These are phyloP conservation scores for Cladophialophora psammophila DNA, from an alignment of 2,329 filamentous ascomycete genomes.

Conservation along the genomic window DNA sequence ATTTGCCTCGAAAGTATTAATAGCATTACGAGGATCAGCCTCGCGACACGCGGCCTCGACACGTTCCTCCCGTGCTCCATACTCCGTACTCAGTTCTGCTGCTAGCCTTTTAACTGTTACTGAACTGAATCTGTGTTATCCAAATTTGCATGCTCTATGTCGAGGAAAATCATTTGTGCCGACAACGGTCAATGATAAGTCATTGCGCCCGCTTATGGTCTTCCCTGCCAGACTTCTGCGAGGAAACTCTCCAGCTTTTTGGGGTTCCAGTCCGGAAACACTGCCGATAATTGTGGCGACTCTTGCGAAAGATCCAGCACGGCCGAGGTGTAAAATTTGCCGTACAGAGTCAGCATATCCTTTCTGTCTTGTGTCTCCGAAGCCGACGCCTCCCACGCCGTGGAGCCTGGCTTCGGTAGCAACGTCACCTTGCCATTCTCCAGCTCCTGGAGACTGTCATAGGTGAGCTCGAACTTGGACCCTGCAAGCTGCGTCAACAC, in stretches of 20 bases:
- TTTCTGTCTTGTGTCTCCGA: background rate
- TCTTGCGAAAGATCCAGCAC: background rate
- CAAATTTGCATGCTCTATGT: too few species aligned
- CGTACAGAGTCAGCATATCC: background rate
- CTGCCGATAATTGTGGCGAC: background rate
- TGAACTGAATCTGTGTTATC: too few species aligned
- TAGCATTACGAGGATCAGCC: too few species aligned
- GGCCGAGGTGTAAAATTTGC: background rate
- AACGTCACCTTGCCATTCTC: constrained; percentile 5
- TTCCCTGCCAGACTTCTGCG: background rate
- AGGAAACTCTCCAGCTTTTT: background rate
- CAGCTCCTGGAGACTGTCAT: background rate
- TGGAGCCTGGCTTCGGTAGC: background rate
- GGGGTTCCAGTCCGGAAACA: constrained; percentile 6
- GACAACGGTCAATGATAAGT: too few species aligned
- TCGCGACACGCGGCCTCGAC: too few species aligned
- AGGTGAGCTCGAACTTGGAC: constrained; percentile 2
- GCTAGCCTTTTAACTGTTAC: too few species aligned
- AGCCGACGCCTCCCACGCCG: background rate
- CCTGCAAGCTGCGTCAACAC: background rate
- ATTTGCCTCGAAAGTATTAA: too few species aligned
- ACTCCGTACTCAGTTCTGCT: too few species aligned
- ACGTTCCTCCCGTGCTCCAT: too few species aligned
- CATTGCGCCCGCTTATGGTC: background rate
- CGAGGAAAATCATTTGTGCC: too few species aligned